Evolutionary conservation across 2,329 filamentous ascomycete species (phyloP).

Genomic region (Thielaviopsis musarum): DNA sequence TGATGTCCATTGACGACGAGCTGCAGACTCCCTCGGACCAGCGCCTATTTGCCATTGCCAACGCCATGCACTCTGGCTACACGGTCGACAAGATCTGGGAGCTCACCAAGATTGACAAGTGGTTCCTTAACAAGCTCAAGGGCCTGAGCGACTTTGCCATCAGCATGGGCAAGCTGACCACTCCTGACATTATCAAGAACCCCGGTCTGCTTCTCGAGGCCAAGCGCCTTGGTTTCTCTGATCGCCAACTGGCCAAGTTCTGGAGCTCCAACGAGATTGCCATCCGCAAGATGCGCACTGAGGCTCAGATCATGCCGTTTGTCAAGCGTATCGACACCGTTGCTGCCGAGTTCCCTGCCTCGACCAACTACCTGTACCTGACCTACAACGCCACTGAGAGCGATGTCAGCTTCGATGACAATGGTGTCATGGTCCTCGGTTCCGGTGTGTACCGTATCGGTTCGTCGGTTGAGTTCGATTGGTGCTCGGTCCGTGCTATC

Average conservation of each 20-base stretch:
- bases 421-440: slow-evolving; percentile 89
- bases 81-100: slow-evolving; percentile 95
- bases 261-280: slow-evolving; percentile 89
- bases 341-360: slow-evolving; percentile 85
- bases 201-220: slow-evolving; percentile 58
- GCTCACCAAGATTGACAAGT: slow-evolving; percentile 96
- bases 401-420: slow-evolving; percentile 71
- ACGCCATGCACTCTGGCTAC: slow-evolving; percentile 91
- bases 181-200: slow-evolving; percentile 46
- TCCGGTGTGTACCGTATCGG: slow-evolving; percentile 95
- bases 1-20: slow-evolving; percentile 93
- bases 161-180: slow-evolving; percentile 50
- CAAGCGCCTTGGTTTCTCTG: slow-evolving; percentile 88
- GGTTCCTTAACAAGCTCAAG: slow-evolving; percentile 90
- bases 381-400: slow-evolving; percentile 86
- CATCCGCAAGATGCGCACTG: slow-evolving; percentile 67
- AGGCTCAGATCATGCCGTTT: slow-evolving; percentile 69
- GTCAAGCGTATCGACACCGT: slow-evolving; percentile 99
- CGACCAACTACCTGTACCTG: slow-evolving; percentile 90
- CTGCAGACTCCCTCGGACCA: slow-evolving; percentile 95
- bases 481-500: slow-evolving; percentile 92
- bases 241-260: slow-evolving; percentile 85
- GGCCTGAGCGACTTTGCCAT: slow-evolving; percentile 79
- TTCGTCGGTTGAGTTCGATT: slow-evolving; percentile 96
- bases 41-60: slow-evolving; percentile 91